Evolutionary conservation across 1,139 yeast species (phyloP), one percentile per base, ranked within the genome.

Genomic region (Blastobotrys indianensis): DNA sequence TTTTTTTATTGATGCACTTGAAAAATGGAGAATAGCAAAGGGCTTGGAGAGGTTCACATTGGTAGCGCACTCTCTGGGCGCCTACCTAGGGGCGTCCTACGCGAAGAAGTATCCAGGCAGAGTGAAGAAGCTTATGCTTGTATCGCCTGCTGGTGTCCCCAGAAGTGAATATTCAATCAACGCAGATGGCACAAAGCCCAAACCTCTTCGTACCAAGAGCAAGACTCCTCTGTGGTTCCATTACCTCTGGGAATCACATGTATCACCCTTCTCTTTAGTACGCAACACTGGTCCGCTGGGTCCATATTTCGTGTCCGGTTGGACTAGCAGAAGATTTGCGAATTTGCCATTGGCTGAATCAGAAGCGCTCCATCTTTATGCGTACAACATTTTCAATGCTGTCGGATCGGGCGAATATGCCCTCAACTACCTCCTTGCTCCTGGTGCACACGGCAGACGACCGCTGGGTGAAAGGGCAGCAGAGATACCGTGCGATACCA

Each of bases 1-100:
- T 52, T 82, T 86, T 73, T 90, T 87, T 56, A 71, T 83, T 32
- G 94, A 86, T 54, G 72, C 90, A 1, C 63, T 92, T n/a, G 97
- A 92, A 60, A 71, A 70, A 51, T 92, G 98, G 98, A 73, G 97
- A 53, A 61, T 62, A 35, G 69, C 68, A 29, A 73, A 84, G 38
- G 64, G 64, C 3, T 59, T 70, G 28, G 64, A 63, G 12, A 75
- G 75, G 52, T 81, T 92, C 57, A 79, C 85, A 28, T 64, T 92
- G 20, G 74, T 92, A 50, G 97, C 95, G 1, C 98, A 92, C 65
- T 88, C 97, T 0, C 79, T 88, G 58, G 98, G 98, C 15, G 97
- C 96, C 0, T 88, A 88, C 58, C 66, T 92, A 49, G 81, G 94
- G 20, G 76, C 84, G 51, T 80, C 85, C 9, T 92, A 92, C 63